Percentiles rank a stretch among this genome's conserved stretches.
phyloP scores from a whole-genome alignment of 208 protist genomes.

The Crithidia mellificae region DNA sequence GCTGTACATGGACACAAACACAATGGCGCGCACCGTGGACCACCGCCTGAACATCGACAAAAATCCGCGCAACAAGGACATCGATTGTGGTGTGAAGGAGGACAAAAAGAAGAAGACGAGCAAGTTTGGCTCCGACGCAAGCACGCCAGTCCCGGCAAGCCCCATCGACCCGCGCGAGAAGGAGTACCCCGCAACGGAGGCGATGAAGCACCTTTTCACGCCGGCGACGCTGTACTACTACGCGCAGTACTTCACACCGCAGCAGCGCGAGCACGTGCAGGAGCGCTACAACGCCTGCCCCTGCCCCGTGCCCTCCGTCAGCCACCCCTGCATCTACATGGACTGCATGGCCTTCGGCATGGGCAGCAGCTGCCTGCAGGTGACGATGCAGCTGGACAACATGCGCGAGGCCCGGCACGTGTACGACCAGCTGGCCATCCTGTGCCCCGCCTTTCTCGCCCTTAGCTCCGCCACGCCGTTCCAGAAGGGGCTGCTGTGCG shows the following conservation, averaged over 20 bases:
- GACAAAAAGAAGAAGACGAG: slow-evolving; percentile 53
- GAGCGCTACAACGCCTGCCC: slow-evolving; percentile 81
- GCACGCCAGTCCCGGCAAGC: slow-evolving; percentile 1
- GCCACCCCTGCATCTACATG: slow-evolving; percentile 97
- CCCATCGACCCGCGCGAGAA: slow-evolving; percentile 36
- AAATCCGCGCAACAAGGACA: slow-evolving; percentile 74
- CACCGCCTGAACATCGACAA: slow-evolving; percentile 80
- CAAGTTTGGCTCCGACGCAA: slow-evolving; percentile 39
- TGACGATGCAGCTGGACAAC: slow-evolving; percentile 96
- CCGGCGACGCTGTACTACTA: slow-evolving; percentile 89
- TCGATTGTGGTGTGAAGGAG: slow-evolving; percentile 57
- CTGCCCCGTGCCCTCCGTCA: slow-evolving; percentile 81
- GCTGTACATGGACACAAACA: slow-evolving; percentile 94
- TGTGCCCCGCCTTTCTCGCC: slow-evolving; percentile 96
- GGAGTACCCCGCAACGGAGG: slow-evolving; percentile 48
- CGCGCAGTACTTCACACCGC: slow-evolving; percentile 86
- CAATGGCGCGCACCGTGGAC: slow-evolving; percentile 78
- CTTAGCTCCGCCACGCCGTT: slow-evolving; percentile 96
- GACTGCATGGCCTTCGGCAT: slow-evolving; percentile 99
- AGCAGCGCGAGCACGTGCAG: slow-evolving; percentile 68
- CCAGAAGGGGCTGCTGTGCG: slow-evolving; percentile 95
- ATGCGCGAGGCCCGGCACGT: slow-evolving; percentile 94
- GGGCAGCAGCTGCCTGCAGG: slow-evolving; percentile 98
- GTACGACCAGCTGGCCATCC: slow-evolving; percentile 97
- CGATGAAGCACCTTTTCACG: slow-evolving; percentile 81